phyloP scores from a whole-genome alignment of 2,329 filamentous ascomycete species.

The Botryotinia convoluta region DNA sequence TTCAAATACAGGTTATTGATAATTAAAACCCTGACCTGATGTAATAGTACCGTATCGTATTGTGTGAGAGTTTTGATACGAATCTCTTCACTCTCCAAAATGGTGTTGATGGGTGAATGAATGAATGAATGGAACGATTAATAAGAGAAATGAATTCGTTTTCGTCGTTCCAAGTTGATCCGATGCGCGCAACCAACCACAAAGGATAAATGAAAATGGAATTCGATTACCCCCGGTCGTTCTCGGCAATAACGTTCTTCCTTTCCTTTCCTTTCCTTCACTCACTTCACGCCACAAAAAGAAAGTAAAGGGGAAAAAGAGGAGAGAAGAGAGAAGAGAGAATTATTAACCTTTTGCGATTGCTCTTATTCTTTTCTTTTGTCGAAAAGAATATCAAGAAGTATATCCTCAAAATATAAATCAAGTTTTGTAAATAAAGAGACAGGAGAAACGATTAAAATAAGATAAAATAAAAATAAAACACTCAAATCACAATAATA shows the following conservation, averaged over 20 bases:
- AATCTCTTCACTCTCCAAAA: neutral
- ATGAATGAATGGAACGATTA: neutral
- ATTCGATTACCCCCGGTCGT: neutral
- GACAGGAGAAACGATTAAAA: neutral
- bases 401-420: neutral
- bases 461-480: neutral
- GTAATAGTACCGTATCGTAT: too few relatives aligned
- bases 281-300: neutral
- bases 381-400: neutral
- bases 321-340: neutral
- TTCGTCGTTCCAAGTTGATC: conserved; percentile 1
- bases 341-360: neutral
- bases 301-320: neutral
- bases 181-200: conserved; percentile 3
- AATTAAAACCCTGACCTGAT: neutral
- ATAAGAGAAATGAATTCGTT: neutral
- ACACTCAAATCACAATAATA: neutral
- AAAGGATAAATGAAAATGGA: neutral
- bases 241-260: neutral
- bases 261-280: neutral
- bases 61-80: neutral
- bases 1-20: conserved; percentile 4
- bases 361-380: neutral
- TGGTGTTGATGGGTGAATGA: neutral
- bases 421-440: neutral